Base-by-base conservation (phyloP, 371 early-diverging fungal genomes). In the Mucor velutinosus region DNA sequence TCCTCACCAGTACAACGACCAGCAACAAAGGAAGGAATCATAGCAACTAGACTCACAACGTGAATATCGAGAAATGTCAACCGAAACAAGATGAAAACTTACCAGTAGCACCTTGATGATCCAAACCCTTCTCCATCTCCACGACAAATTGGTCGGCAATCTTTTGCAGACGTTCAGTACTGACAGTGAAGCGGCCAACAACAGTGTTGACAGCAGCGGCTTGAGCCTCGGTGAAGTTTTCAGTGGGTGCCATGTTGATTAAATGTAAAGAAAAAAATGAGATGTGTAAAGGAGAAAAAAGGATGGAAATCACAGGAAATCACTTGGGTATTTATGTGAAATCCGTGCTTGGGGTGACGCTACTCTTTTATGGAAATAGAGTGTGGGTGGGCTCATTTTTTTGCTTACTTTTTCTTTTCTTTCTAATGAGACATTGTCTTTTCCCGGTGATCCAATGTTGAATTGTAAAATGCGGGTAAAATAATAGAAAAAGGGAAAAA, bases 21-120 rank as follows among this genome's bases (percentile, higher is more conserved):
- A 35, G 85, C 78, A 61, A 97, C 94, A 81, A 86, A 96, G 7
- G 94, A 92, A 27, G 97, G 96, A 67, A 96, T 86, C 86, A 80
- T 83, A 35, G 83, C 76, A 37, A 83, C 77, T 78, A 65, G 17
- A 35, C 11, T 17, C 11, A 25, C 15, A 14, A 55, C 12, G 29
- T 66, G 12, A 51, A 25, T 25, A 51, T 25, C n/a, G 21, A 25
- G 21, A 45, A 19, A 45, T 37, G 37, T 12, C 37, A 37, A 2
- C 37, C 33, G 33, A 47, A 3, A 51, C 23, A 57, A 6, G 6
- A 21, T 25, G 11, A 14, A 15, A 47, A 37, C 61, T 61, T 74
- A 81, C 81, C 70, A 27, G 83, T 80, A 37, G 84, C 82, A 29
- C 89, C 89, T 59, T 87, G 82, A 23, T 73, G 76, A 29, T 74